Conservation (phyloP, 768 basidiomycete species). For the Boletus vermiculosoides region DNA sequence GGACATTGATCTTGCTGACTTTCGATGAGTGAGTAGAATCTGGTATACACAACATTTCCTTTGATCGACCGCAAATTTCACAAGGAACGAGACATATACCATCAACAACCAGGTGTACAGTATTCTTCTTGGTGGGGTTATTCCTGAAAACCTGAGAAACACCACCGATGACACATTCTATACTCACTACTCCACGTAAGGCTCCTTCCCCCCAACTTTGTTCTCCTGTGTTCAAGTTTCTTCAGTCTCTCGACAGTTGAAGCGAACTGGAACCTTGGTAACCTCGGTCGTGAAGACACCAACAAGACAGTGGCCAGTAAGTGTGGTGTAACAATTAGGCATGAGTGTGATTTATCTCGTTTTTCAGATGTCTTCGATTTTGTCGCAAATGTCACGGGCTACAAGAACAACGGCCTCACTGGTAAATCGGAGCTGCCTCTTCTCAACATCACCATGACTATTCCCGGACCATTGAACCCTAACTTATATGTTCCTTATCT, state of each 20-base stretch:
- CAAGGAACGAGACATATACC: constrained; percentile 27
- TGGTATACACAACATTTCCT: not conserved
- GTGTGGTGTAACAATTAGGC: not conserved
- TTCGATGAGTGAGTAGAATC: constrained; percentile 53
- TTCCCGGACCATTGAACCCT: constrained; percentile 43
- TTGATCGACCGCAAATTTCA: not conserved
- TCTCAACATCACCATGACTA: constrained; percentile 38
- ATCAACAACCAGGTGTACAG: constrained; percentile 47
- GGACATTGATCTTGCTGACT: constrained; percentile 56
- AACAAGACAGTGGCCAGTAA: constrained; percentile 36
- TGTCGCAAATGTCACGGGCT: constrained; percentile 46
- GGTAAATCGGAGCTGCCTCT: constrained; percentile 29
- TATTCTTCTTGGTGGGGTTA: constrained; percentile 42
- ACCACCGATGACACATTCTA: constrained; percentile 53
- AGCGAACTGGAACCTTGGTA: constrained; percentile 58
- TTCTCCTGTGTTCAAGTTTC: not conserved
- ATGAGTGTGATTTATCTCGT: not conserved
- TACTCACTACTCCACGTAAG: constrained; percentile 52
- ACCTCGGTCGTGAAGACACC: constrained; percentile 55
- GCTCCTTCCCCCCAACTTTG: not conserved
- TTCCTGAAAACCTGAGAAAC: constrained; percentile 43
- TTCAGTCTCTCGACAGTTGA: constrained; percentile 48
- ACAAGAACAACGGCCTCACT: constrained; percentile 40
- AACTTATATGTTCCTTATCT: constrained; percentile 39
- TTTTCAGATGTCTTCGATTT: constrained; percentile 48